Evolutionary conservation across 768 basidiomycete genomes (phyloP).

Genomic region (Nevesoporus exiguus): DNA sequence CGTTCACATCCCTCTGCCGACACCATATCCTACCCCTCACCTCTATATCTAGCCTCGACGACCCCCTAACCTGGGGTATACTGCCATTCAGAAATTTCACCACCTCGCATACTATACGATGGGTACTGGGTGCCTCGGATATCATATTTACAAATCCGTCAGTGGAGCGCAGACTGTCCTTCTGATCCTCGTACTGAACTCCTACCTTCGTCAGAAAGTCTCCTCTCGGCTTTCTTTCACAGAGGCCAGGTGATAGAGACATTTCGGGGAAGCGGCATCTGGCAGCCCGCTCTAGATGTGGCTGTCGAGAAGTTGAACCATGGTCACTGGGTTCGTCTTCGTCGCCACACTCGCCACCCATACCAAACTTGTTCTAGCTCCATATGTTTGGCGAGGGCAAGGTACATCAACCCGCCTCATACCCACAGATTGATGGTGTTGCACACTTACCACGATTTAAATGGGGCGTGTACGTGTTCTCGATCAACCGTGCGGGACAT

Average conservation of each 20-base stretch:
- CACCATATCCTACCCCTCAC: constrained; percentile 2
- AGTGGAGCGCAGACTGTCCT: constrained; percentile 28
- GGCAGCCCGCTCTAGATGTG: constrained; percentile 81
- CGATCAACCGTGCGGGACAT: neutral
- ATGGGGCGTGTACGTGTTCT: constrained; percentile 84
- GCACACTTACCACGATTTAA: constrained; percentile 73
- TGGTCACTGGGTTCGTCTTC: constrained; percentile 76
- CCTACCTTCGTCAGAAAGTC: constrained; percentile 44
- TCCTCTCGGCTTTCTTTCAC: constrained; percentile 82
- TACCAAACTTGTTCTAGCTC: constrained; percentile 47
- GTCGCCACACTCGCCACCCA: neutral
- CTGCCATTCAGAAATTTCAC: constrained; percentile 66
- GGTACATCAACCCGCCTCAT: constrained; percentile 68
- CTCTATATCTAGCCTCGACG: constrained; percentile 57
- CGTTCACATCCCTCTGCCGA: constrained; percentile 24
- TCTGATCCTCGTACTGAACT: constrained; percentile 11
- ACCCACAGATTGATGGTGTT: constrained; percentile 41
- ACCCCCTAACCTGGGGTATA: constrained; percentile 84
- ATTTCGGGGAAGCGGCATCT: constrained; percentile 84
- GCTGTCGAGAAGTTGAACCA: constrained; percentile 77
- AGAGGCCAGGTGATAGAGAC: constrained; percentile 92
- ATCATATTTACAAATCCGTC: constrained; percentile 94
- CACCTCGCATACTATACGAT: constrained; percentile 61
- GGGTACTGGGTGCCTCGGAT: constrained; percentile 91
- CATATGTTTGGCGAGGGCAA: constrained; percentile 91